Base-by-base conservation (phyloP, 495 filamentous ascomycete species). In the Choiromyces venosus region DNA sequence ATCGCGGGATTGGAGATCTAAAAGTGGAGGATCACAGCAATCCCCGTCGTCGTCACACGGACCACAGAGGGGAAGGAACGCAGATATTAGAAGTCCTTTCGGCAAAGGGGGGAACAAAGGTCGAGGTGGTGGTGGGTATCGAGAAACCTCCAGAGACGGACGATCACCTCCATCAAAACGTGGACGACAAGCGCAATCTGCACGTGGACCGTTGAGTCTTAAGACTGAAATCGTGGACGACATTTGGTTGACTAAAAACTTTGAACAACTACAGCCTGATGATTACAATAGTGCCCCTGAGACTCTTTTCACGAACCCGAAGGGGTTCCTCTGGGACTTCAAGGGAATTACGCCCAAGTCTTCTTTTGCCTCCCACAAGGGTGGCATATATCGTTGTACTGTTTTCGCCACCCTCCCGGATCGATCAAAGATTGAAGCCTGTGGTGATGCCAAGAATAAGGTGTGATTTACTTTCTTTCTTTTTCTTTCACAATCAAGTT, bases 371-470 rank as follows among this genome's bases (percentile, higher is more conserved):
- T 36, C 44, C 9, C 64, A 71, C 9, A 65, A 70, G 52, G 65
- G 65, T 9, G 66, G 71, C 33, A 37, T 67, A 39, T 72, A 61
- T 38, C 67, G 69, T 52, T 82, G 78, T 61, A 83, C 75, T 18
- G 73, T 83, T 46, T 74, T 76, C 44, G 73, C 77, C 56, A 79
- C 74, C 12, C 77, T 82, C 65, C 68, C 79, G 37, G 74, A 81
- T 42, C 66, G 35, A 8, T 67, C 76, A 56, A 77, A 76, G 33
- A 44, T 81, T 65, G 78, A 76, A 25, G 83, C 81, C 21, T 37
- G 78, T 73, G 83, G 82, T 33, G 82, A 83, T 65, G 76, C 79
- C 16, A 71, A 39, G 42, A 77, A 67, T 64, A 82, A 83, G 75
- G 82, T 83, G 72, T 37, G 76, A 61, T 37, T 6, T 25, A 56